These are phyloP conservation scores for Leccinum ochraceum DNA, from an alignment of 768 basidiomycete species.

Conservation along the genomic window DNA sequence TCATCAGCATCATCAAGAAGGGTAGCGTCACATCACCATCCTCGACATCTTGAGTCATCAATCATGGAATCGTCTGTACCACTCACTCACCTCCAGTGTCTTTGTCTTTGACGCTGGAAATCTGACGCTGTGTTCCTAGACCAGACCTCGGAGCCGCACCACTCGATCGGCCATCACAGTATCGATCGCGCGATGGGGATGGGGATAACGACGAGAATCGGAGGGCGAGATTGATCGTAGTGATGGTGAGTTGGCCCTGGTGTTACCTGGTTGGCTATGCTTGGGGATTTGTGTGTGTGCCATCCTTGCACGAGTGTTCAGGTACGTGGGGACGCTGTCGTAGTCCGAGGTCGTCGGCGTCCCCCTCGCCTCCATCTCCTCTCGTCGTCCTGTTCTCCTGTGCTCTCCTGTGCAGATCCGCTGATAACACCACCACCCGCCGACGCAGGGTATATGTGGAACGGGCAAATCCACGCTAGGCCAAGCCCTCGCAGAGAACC, in stretches of 20 bases:
- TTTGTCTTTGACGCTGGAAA: too few relatives aligned
- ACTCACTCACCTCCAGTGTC: background rate
- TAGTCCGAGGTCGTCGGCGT: too few relatives aligned
- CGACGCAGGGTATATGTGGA: conserved; percentile 61
- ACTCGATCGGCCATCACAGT: background rate
- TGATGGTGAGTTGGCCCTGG: conserved; percentile 44
- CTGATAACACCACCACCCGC: background rate
- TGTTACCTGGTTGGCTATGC: background rate
- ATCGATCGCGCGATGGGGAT: conserved; percentile 1
- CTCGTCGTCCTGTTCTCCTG: too few relatives aligned
- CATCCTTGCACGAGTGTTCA: too few relatives aligned
- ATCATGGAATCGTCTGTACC: background rate
- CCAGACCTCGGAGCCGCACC: background rate
- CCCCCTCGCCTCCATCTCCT: too few relatives aligned
- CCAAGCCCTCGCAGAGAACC: conserved; percentile 52
- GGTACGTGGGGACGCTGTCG: too few relatives aligned
- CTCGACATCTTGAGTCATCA: background rate
- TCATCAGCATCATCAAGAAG: background rate
- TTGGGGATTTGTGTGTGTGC: too few relatives aligned
- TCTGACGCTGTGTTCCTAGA: background rate
- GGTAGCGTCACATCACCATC: background rate
- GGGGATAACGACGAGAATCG: background rate
- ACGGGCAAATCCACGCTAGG: conserved; percentile 77
- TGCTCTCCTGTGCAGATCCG: too few relatives aligned
- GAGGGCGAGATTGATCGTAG: conserved; percentile 40